Conservation (phyloP, 768 basidiomycete species). For the Phylloporus rhodoxanthus region DNA sequence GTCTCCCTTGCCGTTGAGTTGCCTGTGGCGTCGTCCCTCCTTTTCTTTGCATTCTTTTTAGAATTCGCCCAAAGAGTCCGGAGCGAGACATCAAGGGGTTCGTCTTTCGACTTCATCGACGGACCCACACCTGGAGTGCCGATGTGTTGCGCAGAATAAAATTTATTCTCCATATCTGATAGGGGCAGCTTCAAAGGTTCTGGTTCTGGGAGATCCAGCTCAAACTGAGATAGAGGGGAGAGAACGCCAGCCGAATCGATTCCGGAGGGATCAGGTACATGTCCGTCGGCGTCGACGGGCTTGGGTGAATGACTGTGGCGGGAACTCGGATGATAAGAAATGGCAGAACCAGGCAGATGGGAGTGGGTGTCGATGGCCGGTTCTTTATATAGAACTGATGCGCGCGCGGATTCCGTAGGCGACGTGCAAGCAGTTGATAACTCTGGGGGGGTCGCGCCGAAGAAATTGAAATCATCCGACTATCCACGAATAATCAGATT, state of each 20-base stretch:
- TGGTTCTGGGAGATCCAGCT: constrained; percentile 16
- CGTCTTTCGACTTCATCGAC: neutral
- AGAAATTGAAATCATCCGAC: constrained; percentile 8
- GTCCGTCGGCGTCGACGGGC: neutral
- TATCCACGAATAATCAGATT: constrained; percentile 7
- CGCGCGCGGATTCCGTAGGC: constrained; percentile 6
- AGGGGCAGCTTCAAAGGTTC: constrained; percentile 17
- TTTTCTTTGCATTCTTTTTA: constrained; percentile 9
- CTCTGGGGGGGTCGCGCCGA: constrained; percentile 8
- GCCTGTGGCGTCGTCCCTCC: neutral
- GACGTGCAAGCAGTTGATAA: constrained; percentile 6
- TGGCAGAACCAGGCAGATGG: neutral
- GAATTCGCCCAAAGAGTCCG: neutral
- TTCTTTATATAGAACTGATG: neutral
- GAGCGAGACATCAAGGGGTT: neutral
- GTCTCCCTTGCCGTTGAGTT: neutral
- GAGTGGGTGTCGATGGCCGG: neutral
- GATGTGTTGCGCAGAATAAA: constrained; percentile 5
- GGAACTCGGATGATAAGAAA: neutral
- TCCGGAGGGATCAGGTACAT: neutral
- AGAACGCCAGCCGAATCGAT: constrained; percentile 5
- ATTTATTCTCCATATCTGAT: constrained; percentile 20
- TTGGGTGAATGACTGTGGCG: neutral
- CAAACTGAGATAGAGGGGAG: constrained; percentile 24
- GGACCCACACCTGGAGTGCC: neutral